A percentile compares a stretch with the other conserved stretches of the same genome.
Evolutionary conservation across 495 filamentous ascomycete genomes (phyloP).

Genomic region (Neurospora hispaniola): DNA sequence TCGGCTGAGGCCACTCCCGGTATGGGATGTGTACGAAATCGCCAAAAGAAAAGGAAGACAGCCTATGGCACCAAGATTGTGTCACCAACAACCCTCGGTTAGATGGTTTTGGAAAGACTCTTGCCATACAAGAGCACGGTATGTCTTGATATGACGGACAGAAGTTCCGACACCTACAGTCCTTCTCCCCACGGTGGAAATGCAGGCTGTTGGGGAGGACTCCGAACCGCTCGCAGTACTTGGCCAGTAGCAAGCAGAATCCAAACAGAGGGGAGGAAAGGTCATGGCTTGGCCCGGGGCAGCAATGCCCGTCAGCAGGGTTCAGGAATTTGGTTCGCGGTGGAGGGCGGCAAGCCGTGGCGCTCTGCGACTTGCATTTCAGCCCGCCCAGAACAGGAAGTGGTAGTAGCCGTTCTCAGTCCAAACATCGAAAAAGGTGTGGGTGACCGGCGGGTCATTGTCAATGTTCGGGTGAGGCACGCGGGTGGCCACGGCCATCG

Average conservation of each 20-base stretch:
- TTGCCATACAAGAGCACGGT: not conserved
- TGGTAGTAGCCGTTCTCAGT: not conserved
- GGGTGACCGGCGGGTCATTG: not conserved
- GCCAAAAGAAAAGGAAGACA: not conserved
- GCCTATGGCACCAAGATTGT: not conserved
- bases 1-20: not conserved
- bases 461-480: not conserved
- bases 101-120: not conserved
- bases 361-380: conserved; percentile 8
- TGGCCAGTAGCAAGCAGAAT: not conserved
- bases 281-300: not conserved
- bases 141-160: not conserved
- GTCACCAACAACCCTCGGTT: not conserved
- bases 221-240: not conserved
- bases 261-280: not conserved
- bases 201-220: not conserved
- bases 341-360: conserved; percentile 3
- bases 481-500: not conserved
- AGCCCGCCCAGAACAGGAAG: conserved; percentile 12
- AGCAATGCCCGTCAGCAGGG: not conserved
- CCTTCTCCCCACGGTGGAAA: not conserved
- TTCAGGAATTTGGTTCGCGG: not conserved
- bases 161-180: not conserved
- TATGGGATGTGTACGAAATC: not conserved
- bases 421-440: not conserved